Base-by-base conservation (phyloP, 768 basidiomycete species). In the Butyriboletus loyo region DNA sequence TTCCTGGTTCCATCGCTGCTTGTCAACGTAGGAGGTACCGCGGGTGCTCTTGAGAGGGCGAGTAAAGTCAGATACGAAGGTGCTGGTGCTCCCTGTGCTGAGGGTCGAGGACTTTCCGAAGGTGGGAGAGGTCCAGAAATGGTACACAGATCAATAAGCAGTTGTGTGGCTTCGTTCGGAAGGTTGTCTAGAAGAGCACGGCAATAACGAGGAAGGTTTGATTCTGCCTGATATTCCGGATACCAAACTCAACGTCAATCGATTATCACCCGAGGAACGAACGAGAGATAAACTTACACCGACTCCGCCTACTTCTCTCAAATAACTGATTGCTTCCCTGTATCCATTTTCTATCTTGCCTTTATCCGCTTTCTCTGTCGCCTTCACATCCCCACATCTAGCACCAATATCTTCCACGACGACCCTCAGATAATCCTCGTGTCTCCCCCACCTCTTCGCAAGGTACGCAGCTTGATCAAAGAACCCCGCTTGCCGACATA, bases 401-500 rank as follows among this genome's bases (percentile, higher is more conserved):
- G 53, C 43, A 13, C 82, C 85, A 1, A 87, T 84, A 71, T 98
- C 97, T 69, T 98, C 95, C 43, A 99, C 89, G 70, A 94, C 87
- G 43, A 98, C 95, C 52, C 91, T 77, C 36, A 99, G 69, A 69
- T 93, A 98, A 59, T 98, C 96, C 61, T 95, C 92, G 59, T 98
- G 93, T 21, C 89, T 73, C 28, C 87, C 84, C 69, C 93, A 98
- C 65, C 92, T 91, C 72, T 85, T 85, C 19, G 97, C 96, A 15
- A 99, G 79, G 66, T 95, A 98, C 1, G 85, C 83, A 1, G 96
- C 96, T 65, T 98, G 96, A 50, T 94, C 87, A 61, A 91, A 97
- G 68, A 96, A 98, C 0, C 93, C 92, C 2, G 94, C 96, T 69
- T 98, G 96, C 25, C 97, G 81, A 63, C 95, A 98, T 27, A 98